Percentiles rank a stretch among this genome's conserved stretches.
phyloP scores from a whole-genome alignment of 169 alveolate genomes.

The Plasmodium blacklocki region DNA sequence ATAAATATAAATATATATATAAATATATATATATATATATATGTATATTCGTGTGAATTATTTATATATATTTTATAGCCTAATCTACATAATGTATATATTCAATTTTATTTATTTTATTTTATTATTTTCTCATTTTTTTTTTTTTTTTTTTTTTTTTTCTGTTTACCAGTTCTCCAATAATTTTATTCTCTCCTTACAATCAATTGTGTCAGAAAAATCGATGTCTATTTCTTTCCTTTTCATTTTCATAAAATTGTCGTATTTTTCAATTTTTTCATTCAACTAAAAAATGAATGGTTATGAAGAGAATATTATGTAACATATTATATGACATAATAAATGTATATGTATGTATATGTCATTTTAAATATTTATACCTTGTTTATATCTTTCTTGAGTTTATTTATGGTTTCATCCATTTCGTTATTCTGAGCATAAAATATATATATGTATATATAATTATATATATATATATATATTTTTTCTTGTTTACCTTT shows the following conservation, averaged over 20 bases:
- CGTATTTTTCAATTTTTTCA: slow-evolving; percentile 67
- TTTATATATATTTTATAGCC: neutral
- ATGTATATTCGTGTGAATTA: neutral
- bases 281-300: slow-evolving; percentile 4
- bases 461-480: neutral
- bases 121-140: slow-evolving; percentile 36
- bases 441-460: neutral
- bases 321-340: neutral
- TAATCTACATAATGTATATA: neutral
- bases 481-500: slow-evolving; percentile 21
- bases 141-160: slow-evolving; percentile 23
- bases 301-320: neutral
- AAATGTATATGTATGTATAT: too few species aligned
- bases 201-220: slow-evolving; percentile 47
- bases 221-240: slow-evolving; percentile 72
- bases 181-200: slow-evolving; percentile 69
- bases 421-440: slow-evolving; percentile 44
- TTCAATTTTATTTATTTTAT: neutral
- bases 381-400: slow-evolving; percentile 59
- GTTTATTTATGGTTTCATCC: slow-evolving; percentile 56
- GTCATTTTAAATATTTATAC: slow-evolving; percentile 4
- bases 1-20: slow-evolving; percentile 1
- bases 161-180: slow-evolving; percentile 49
- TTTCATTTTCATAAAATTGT: slow-evolving; percentile 59
- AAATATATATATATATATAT: neutral